A percentile compares a stretch with the other conserved stretches of the same genome.
Conservation (phyloP, 345 rosid species). For the Camelina neglecta region DNA sequence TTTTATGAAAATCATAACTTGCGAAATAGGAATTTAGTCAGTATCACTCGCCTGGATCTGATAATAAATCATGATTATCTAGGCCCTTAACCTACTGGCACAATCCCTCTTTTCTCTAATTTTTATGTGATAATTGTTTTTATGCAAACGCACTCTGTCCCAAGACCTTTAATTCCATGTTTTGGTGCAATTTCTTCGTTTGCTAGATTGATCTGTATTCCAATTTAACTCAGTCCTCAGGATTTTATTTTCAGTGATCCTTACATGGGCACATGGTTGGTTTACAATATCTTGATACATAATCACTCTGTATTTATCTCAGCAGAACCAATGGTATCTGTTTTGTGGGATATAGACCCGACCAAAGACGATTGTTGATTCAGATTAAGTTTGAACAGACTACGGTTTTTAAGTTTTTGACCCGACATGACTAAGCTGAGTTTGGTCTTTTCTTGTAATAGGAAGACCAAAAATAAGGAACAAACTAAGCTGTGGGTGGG, state of each 20-base stretch:
- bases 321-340: no score
- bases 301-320: no score
- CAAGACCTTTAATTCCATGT: slow-evolving; percentile 44
- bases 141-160: slow-evolving; percentile 49
- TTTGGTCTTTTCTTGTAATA: no score
- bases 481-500: no score
- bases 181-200: slow-evolving; percentile 51
- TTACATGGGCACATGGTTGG: slow-evolving; percentile 16
- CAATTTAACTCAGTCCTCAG: slow-evolving; percentile 3
- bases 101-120: background rate
- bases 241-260: slow-evolving; percentile 10
- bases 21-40: slow-evolving; percentile 33
- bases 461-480: no score
- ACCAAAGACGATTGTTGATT: no score
- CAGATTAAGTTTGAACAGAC: no score
- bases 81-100: slow-evolving; percentile 48
- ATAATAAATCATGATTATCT: slow-evolving; percentile 35
- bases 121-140: no score
- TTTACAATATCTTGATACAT: background rate
- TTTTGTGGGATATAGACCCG: no score
- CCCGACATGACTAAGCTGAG: no score
- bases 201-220: slow-evolving; percentile 34
- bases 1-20: slow-evolving; percentile 30
- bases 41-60: slow-evolving; percentile 51
- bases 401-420: no score